Evolutionary conservation across 2,329 filamentous ascomycete species (phyloP).

Genomic region (Microdochium paspali): DNA sequence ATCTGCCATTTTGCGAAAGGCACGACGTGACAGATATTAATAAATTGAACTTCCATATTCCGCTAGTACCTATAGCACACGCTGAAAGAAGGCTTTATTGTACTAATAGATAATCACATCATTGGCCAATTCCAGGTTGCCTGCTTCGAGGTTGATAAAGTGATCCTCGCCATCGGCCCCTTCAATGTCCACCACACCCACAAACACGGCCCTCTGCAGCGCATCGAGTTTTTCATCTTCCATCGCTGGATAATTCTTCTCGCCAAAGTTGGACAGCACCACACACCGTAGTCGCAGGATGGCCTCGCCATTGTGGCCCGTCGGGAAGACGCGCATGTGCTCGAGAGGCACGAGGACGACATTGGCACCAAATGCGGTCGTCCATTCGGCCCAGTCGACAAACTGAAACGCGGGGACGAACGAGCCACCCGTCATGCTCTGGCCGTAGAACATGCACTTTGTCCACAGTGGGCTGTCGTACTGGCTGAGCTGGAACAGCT

Average conservation of each 20-base stretch:
- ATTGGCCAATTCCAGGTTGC: not conserved
- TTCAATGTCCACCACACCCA: not conserved
- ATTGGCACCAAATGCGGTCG: not conserved
- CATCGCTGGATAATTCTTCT: too few species aligned
- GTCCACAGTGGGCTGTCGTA: not conserved
- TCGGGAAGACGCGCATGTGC: not conserved
- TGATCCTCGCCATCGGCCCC: not conserved
- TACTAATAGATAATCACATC: not conserved
- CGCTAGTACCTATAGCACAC: too few species aligned
- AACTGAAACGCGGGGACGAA: not conserved
- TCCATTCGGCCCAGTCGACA: not conserved
- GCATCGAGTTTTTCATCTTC: not conserved
- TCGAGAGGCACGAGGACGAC: not conserved
- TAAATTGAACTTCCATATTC: too few species aligned
- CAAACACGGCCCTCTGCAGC: not conserved
- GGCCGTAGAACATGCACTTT: not conserved
- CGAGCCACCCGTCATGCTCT: not conserved
- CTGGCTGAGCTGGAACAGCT: not conserved
- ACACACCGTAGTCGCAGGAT: not conserved
- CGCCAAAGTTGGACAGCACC: not conserved
- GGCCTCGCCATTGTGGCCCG: not conserved
- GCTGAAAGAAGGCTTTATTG: too few species aligned
- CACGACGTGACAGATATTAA: too few species aligned
- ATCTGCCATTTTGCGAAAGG: too few species aligned
- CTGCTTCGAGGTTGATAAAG: not conserved